Evolutionary conservation across 2,329 filamentous ascomycete species (phyloP).

Genomic region (Ophidiomyces ophidiicola): DNA sequence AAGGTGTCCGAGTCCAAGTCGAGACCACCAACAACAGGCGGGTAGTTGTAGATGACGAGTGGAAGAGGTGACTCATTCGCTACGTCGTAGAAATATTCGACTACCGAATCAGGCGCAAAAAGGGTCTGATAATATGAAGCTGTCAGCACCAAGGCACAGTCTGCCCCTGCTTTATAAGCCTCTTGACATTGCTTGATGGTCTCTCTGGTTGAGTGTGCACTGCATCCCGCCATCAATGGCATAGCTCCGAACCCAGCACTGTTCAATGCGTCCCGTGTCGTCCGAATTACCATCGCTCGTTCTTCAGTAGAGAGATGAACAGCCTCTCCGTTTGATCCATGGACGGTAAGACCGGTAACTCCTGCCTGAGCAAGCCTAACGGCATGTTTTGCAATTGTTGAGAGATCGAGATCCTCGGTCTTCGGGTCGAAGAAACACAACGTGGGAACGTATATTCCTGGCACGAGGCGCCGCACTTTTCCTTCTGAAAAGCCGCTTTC

Average conservation of each 20-base stretch:
- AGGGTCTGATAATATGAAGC: constrained; percentile 72
- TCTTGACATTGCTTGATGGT: constrained; percentile 64
- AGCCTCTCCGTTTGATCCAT: constrained; percentile 86
- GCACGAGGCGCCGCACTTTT: constrained; percentile 9
- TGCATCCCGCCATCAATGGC: constrained; percentile 73
- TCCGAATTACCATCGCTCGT: constrained; percentile 60
- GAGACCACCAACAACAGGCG: constrained; percentile 71
- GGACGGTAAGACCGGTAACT: constrained; percentile 68
- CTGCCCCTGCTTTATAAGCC: constrained; percentile 56
- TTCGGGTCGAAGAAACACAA: constrained; percentile 81
- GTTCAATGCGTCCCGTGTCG: constrained; percentile 70
- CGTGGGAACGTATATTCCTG: constrained; percentile 16
- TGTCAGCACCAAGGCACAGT: constrained; percentile 67
- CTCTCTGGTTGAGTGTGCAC: constrained; percentile 67
- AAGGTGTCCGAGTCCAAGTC: constrained; percentile 84
- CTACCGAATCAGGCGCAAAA: constrained; percentile 60
- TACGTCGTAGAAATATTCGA: constrained; percentile 61
- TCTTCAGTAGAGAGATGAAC: constrained; percentile 71
- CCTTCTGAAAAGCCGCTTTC: constrained; percentile 1
- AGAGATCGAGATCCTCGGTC: constrained; percentile 73
- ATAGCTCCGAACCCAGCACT: constrained; percentile 62
- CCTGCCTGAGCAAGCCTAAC: constrained; percentile 65
- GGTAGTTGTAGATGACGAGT: constrained; percentile 84
- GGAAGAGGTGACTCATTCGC: constrained; percentile 64
- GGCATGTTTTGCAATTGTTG: constrained; percentile 67